Percentiles rank a stretch among this genome's conserved stretches.
Conservation (phyloP, 2,329 filamentous ascomycete species). For the Pseudogymnoascus sp. region DNA sequence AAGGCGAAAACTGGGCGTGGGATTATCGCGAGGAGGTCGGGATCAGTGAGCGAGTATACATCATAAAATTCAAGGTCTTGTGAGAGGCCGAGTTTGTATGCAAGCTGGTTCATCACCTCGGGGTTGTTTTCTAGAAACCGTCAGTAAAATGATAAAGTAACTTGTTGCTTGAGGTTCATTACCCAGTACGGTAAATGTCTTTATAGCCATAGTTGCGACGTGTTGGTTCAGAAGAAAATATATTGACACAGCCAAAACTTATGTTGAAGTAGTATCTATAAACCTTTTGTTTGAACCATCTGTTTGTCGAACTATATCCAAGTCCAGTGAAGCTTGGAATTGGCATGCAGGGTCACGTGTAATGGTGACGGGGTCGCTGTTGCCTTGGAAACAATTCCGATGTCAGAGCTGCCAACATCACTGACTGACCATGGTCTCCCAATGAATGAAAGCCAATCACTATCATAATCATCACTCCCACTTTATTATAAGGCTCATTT, state of each 20-base stretch:
- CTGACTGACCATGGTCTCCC: no score
- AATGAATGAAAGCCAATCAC: not conserved
- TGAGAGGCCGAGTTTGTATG: slow-evolving; percentile 80
- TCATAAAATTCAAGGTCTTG: slow-evolving; percentile 73
- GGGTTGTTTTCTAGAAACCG: slow-evolving; percentile 56
- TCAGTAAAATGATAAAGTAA: not conserved
- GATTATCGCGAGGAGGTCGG: slow-evolving; percentile 75
- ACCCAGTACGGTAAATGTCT: not conserved
- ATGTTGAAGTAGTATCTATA: not conserved
- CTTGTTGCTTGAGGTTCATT: not conserved
- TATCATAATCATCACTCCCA: not conserved
- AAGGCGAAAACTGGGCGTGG: slow-evolving; percentile 83
- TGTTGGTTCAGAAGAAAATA: not conserved
- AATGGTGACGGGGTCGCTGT: not conserved
- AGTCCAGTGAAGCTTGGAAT: not conserved
- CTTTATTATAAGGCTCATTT: not conserved
- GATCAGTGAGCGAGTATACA: slow-evolving; percentile 84
- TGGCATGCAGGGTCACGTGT: not conserved
- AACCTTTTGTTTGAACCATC: not conserved
- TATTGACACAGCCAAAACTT: not conserved
- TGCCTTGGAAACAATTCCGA: slow-evolving; percentile 2
- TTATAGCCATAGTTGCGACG: not conserved
- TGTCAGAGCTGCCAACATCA: not conserved
- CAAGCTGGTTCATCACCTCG: slow-evolving; percentile 75
- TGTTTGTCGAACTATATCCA: not conserved